Conservation (phyloP, 306 rosid genomes). For the Quercus gilva region DNA sequence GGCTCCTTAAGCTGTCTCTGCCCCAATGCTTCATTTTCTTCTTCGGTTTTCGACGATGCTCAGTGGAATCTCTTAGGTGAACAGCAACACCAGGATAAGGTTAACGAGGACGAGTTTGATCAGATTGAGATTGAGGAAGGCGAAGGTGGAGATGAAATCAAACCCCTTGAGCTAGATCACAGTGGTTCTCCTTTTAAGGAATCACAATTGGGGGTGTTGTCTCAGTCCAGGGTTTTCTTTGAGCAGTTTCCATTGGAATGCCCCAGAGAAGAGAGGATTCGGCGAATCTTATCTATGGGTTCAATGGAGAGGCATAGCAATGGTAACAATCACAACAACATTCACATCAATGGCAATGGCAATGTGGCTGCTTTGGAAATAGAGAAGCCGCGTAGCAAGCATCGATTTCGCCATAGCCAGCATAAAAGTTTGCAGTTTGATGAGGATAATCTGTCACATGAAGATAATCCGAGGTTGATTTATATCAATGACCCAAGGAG, state of each 20-base stretch:
- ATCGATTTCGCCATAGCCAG: slow-evolving; percentile 52
- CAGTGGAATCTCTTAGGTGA: slow-evolving; percentile 21
- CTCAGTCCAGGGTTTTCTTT: slow-evolving; percentile 13
- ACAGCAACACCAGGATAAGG: neutral
- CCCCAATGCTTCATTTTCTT: slow-evolving; percentile 34
- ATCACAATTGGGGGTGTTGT: slow-evolving; percentile 6
- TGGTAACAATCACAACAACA: too few relatives aligned
- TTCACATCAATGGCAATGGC: neutral
- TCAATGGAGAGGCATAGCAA: slow-evolving; percentile 66
- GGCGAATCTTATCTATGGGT: slow-evolving; percentile 53
- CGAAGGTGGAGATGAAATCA: neutral
- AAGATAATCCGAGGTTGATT: slow-evolving; percentile 70
- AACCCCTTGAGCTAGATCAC: slow-evolving; percentile 8
- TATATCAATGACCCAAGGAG: slow-evolving; percentile 71
- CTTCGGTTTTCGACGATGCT: slow-evolving; percentile 31
- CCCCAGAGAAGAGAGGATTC: slow-evolving; percentile 52
- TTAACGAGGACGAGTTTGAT: neutral
- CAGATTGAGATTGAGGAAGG: too few relatives aligned
- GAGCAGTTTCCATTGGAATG: slow-evolving; percentile 55
- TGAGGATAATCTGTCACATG: slow-evolving; percentile 39
- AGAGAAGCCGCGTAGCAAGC: slow-evolving; percentile 28
- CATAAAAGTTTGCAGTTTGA: slow-evolving; percentile 68
- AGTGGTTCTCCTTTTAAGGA: slow-evolving; percentile 16
- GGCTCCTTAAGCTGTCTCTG: slow-evolving; percentile 26
- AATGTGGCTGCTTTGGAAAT: slow-evolving; percentile 45